Percentiles rank a stretch among this genome's conserved stretches.
Evolutionary conservation across 768 basidiomycete species (phyloP).

Genomic region (Sistotremastrum niveocremeum): DNA sequence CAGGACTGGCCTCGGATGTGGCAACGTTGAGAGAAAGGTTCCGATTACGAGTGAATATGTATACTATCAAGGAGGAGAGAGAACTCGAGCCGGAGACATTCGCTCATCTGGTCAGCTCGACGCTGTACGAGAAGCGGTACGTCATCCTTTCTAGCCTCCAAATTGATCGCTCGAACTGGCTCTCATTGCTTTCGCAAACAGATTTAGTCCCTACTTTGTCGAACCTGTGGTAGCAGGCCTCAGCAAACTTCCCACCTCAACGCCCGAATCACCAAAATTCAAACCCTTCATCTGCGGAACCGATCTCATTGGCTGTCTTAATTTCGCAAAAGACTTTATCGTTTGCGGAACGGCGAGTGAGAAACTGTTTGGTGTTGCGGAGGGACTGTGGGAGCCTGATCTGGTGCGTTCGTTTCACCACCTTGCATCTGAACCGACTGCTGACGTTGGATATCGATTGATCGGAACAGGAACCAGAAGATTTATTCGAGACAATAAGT

Average conservation of each 20-base stretch:
- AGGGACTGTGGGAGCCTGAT: slow-evolving; percentile 97
- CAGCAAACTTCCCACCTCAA: slow-evolving; percentile 38
- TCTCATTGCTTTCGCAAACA: slow-evolving; percentile 5
- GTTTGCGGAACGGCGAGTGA: slow-evolving; percentile 86
- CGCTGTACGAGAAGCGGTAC: slow-evolving; percentile 80
- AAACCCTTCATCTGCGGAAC: slow-evolving; percentile 93
- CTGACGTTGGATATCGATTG: not conserved
- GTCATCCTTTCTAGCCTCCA: not conserved
- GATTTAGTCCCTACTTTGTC: slow-evolving; percentile 89
- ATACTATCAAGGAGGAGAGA: slow-evolving; percentile 97
- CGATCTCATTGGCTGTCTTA: slow-evolving; percentile 87
- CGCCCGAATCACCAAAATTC: slow-evolving; percentile 26
- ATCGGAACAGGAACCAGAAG: slow-evolving; percentile 57
- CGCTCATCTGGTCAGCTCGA: slow-evolving; percentile 88
- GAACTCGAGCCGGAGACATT: slow-evolving; percentile 95
- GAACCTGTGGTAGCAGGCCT: slow-evolving; percentile 95
- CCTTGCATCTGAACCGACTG: not conserved
- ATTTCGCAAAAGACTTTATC: slow-evolving; percentile 93
- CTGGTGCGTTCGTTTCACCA: slow-evolving; percentile 26
- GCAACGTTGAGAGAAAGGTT: slow-evolving; percentile 89
- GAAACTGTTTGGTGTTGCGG: slow-evolving; percentile 94
- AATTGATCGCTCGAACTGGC: not conserved
- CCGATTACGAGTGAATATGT: slow-evolving; percentile 95
- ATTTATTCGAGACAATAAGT: slow-evolving; percentile 95
- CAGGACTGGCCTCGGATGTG: slow-evolving; percentile 90